phyloP scores from a whole-genome alignment of 495 filamentous ascomycete species.

The Bacidia gigantensis region DNA sequence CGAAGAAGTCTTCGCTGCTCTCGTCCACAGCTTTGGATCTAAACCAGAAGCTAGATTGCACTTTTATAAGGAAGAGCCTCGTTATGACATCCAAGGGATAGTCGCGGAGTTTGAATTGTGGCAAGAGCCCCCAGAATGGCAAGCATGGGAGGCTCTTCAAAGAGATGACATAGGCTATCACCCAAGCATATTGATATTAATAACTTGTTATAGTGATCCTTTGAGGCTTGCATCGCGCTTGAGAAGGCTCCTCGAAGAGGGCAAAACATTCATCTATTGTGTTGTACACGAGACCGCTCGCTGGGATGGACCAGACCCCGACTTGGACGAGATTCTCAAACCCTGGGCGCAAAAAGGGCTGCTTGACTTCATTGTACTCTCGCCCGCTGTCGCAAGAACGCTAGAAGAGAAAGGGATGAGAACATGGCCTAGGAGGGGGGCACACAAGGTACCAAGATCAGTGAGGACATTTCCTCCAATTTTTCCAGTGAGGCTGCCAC shows the following conservation, averaged over 20 bases:
- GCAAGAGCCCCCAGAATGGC: conserved; percentile 1
- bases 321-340: not conserved
- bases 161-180: not conserved
- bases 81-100: conserved; percentile 18
- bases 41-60: conserved; percentile 11
- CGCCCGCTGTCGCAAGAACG: conserved; percentile 14
- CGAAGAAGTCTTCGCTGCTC: conserved; percentile 21
- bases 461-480: conserved; percentile 5
- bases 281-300: conserved; percentile 19
- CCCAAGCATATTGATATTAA: conserved; percentile 16
- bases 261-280: conserved; percentile 19
- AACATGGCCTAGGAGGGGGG: conserved; percentile 10
- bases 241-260: conserved; percentile 9
- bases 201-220: conserved; percentile 19
- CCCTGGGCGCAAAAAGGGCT: conserved; percentile 15
- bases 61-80: conserved; percentile 14
- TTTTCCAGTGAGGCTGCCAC: conserved; percentile 14
- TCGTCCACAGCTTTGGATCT: conserved; percentile 19
- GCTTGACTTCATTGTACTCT: conserved; percentile 18
- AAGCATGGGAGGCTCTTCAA: conserved; percentile 6
- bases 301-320: conserved; percentile 10
- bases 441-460: not conserved
- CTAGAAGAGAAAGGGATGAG: conserved; percentile 10
- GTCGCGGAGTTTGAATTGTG: conserved; percentile 14
- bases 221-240: conserved; percentile 3